phyloP scores from a whole-genome alignment of 129 eudicot genomes.

The Centaurea solstitialis region DNA sequence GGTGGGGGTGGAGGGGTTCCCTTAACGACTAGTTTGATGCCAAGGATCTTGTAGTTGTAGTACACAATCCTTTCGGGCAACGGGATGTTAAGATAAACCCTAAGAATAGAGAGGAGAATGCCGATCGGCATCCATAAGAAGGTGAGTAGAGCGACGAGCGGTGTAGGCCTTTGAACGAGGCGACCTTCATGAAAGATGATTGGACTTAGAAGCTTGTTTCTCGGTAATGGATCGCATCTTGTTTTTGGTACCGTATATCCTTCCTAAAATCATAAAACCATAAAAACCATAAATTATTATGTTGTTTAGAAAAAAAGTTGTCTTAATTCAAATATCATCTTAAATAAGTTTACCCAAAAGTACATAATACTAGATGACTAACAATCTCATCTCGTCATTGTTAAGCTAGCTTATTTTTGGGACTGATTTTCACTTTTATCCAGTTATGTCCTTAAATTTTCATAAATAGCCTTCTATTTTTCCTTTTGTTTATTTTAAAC shows the following conservation, averaged over 20 bases:
- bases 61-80: constrained; percentile 65
- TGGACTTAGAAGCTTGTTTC: constrained; percentile 66
- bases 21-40: constrained; percentile 72
- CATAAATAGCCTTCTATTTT: too few relatives aligned
- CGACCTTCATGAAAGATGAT: constrained; percentile 92
- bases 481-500: too few relatives aligned
- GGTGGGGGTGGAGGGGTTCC: constrained; percentile 92
- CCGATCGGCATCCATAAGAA: constrained; percentile 91
- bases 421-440: too few relatives aligned
- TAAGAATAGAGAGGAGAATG: constrained; percentile 54
- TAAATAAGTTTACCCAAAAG: too few relatives aligned
- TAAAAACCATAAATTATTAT: not conserved
- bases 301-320: too few relatives aligned
- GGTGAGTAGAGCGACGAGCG: constrained; percentile 58
- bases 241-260: constrained; percentile 70
- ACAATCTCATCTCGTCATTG: too few relatives aligned
- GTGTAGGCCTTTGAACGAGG: constrained; percentile 76
- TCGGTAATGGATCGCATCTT: constrained; percentile 53
- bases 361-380: too few relatives aligned
- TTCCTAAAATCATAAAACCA: constrained; percentile 55
- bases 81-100: constrained; percentile 67
- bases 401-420: too few relatives aligned
- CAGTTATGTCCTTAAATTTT: too few relatives aligned
- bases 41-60: constrained; percentile 62
- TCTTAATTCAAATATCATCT: not conserved